Base-by-base conservation (phyloP, 2,329 filamentous ascomycete species). In the Diaporthe humulicola region DNA sequence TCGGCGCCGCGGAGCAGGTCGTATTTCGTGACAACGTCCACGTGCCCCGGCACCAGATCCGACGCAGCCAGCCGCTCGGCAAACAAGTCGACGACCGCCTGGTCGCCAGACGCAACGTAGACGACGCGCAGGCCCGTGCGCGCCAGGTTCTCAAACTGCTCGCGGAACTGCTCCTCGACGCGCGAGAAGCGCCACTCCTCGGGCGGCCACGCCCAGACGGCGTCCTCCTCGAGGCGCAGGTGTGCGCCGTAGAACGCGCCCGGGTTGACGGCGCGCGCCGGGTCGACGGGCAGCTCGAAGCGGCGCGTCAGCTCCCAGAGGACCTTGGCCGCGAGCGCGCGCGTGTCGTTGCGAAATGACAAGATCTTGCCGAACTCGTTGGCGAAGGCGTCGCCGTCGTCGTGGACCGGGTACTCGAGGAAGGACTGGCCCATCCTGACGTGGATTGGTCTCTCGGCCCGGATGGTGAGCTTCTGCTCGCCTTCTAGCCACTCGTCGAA, bases 321-420 rank as follows among this genome's bases (percentile, higher is more conserved):
- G 10, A 81, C 79, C 70, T 77, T 77, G 25, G 81, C 81, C 0
- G 81, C 80, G 14, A 82, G 75, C 4, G 74, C 79, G 54, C 80
- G 80, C 4, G 81, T 81, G 70, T 82, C 81, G 67, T 76, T 77
- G 9, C 81, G 79, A 73, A 82, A 83, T 12, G 81, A 82, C 22
- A 82, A 70, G 64, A 82, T 78, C 77, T 82, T 82, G 78, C 81
- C 81, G 71, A 82, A 82, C 72, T 81, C 78, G 77, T 78, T 78
- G 2, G 80, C 81, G 40, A 85, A 82, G 17, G 76, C 78, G 57
- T 78, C 76, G 48, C 83, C 83, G 76, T 85, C 83, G 60, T 79
- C 80, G 57, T 78, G 79, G 5, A 82, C 81, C 14, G 84, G 84
- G 69, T 84, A 85, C 61, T 84, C 81, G 56, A 85, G 80, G 72